These are phyloP conservation scores for Eutrema salsugineum DNA, from an alignment of 441 rosid species.

Conservation along the genomic window DNA sequence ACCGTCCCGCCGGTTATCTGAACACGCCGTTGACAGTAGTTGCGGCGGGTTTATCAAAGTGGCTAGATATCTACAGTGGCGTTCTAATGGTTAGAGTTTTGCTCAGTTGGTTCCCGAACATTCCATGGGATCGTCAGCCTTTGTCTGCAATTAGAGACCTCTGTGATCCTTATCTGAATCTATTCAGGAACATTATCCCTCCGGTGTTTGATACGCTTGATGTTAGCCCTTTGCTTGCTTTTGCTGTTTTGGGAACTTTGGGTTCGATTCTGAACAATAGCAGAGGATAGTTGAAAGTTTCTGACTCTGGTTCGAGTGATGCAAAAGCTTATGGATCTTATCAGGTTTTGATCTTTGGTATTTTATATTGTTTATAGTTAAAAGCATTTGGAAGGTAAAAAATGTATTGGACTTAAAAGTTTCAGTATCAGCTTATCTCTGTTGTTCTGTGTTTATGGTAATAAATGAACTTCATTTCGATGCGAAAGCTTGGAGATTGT, in stretches of 20 bases:
- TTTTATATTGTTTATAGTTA: not conserved
- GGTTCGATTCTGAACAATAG: conserved; percentile 60
- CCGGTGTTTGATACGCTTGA: conserved; percentile 74
- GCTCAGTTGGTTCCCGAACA: conserved; percentile 93
- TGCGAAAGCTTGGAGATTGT: not conserved
- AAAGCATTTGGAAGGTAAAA: not conserved
- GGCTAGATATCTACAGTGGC: conserved; percentile 87
- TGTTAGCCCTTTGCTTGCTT: conserved; percentile 79
- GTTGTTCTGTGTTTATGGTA: not conserved
- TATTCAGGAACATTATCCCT: conserved; percentile 82
- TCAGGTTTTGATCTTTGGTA: not conserved
- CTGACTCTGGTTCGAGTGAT: not conserved
- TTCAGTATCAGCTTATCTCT: not conserved
- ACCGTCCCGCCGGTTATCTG: conserved; percentile 46
- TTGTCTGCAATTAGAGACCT: conserved; percentile 75
- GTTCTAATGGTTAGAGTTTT: conserved; percentile 86
- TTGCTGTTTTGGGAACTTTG: conserved; percentile 72
- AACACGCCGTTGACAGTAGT: conserved; percentile 82
- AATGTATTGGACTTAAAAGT: not conserved
- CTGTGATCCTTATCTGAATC: conserved; percentile 78
- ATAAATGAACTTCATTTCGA: not conserved
- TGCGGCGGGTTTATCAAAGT: conserved; percentile 75
- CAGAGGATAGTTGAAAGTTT: conserved; percentile 13
- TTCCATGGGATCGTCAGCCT: conserved; percentile 87
- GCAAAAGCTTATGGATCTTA: not conserved